Conservation (phyloP, 2,329 filamentous ascomycete species). For the Colletotrichum sp. region DNA sequence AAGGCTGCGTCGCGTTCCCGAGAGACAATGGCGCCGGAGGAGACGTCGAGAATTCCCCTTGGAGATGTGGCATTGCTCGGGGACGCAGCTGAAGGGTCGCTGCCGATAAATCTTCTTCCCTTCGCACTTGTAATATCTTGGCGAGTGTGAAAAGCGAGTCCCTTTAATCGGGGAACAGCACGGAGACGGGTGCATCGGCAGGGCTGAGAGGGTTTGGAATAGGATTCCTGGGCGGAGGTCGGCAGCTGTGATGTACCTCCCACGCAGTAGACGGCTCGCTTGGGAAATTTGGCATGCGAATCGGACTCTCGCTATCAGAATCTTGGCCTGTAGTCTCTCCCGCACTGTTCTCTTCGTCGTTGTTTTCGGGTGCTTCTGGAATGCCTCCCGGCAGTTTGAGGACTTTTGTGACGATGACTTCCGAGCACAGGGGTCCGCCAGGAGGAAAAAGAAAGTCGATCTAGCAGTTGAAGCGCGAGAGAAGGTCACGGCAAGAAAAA, state of each 20-base stretch:
- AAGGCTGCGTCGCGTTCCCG: background rate
- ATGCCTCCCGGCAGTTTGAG: background rate
- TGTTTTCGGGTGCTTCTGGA: background rate
- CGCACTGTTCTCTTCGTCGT: background rate
- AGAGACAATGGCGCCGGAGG: background rate
- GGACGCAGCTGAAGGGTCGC: background rate
- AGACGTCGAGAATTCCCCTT: background rate
- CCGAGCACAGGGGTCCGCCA: background rate
- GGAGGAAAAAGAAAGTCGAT: too few species aligned
- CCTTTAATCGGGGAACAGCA: background rate
- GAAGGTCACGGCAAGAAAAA: too few species aligned
- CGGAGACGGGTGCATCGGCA: background rate
- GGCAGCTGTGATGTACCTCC: background rate
- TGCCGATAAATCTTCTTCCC: background rate
- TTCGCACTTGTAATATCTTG: background rate
- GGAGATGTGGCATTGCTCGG: background rate
- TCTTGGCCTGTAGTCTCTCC: background rate
- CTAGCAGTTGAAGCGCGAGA: too few species aligned
- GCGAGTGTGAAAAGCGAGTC: background rate
- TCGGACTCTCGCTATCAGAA: background rate
- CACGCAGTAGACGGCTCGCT: background rate
- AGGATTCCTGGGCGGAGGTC: background rate
- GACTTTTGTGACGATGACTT: background rate
- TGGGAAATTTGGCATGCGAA: background rate
- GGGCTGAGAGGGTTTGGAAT: background rate